Evolutionary conservation across 352 stramenopile species (phyloP).

Genomic region (Globisporangium rhizosaccharum): DNA sequence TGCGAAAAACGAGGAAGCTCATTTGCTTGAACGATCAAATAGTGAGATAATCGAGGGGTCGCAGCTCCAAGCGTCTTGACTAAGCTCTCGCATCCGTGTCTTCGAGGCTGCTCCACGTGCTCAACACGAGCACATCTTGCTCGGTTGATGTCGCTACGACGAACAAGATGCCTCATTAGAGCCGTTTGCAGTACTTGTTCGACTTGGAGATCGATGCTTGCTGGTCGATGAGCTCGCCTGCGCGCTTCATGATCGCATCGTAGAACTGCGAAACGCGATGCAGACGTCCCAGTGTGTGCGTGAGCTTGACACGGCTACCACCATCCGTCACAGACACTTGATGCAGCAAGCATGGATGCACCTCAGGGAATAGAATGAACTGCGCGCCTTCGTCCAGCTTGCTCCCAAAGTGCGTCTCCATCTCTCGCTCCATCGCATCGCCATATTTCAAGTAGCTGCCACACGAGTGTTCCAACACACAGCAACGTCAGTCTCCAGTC

Average conservation of each 20-base stretch:
- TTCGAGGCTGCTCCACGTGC: too few relatives aligned
- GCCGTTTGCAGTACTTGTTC: slow-evolving; percentile 47
- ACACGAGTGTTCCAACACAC: background rate
- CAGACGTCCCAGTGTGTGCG: background rate
- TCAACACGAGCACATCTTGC: background rate
- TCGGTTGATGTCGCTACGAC: too few relatives aligned
- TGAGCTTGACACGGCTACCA: background rate
- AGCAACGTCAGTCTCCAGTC: slow-evolving; percentile 6
- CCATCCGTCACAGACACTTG: too few relatives aligned
- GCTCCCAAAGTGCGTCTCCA: slow-evolving; percentile 67
- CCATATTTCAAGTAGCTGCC: slow-evolving; percentile 68
- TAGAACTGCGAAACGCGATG: slow-evolving; percentile 32
- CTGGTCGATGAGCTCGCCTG: slow-evolving; percentile 60
- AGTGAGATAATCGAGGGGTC: too few relatives aligned
- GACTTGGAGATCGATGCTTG: slow-evolving; percentile 37
- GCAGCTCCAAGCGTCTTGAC: too few relatives aligned
- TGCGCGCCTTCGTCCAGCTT: slow-evolving; percentile 57
- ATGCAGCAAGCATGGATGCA: slow-evolving; percentile 7
- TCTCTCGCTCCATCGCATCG: slow-evolving; percentile 74
- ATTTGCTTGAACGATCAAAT: too few relatives aligned
- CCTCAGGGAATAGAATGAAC: slow-evolving; percentile 58
- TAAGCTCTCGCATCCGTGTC: too few relatives aligned
- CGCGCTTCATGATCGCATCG: slow-evolving; percentile 46
- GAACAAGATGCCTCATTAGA: slow-evolving; percentile 2
- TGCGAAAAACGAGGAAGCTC: too few relatives aligned